These are phyloP conservation scores for Cenchrus fungigraminus DNA, from an alignment of 176 grass and related monocot species.

Conservation along the genomic window DNA sequence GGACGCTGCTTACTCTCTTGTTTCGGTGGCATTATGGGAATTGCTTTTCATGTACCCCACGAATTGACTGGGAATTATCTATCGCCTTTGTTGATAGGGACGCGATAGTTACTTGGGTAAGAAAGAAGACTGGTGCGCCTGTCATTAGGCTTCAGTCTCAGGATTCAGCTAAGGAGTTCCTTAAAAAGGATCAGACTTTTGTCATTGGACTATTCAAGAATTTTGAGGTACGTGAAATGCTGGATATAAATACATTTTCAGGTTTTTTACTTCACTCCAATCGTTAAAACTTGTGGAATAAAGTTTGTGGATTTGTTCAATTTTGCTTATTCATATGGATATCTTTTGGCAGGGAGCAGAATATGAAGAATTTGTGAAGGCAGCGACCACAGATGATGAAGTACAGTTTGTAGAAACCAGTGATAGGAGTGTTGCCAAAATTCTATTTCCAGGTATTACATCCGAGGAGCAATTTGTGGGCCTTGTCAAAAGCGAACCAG, in stretches of 20 bases:
- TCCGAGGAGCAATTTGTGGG: slow-evolving; percentile 72
- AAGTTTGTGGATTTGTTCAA: slow-evolving; percentile 7
- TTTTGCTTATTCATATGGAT: slow-evolving; percentile 7
- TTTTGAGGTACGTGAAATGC: slow-evolving; percentile 63
- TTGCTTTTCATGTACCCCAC: slow-evolving; percentile 3
- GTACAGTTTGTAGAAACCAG: slow-evolving; percentile 89
- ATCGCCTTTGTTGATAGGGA: slow-evolving; percentile 57
- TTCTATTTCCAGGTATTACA: slow-evolving; percentile 73
- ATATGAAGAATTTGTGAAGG: slow-evolving; percentile 79
- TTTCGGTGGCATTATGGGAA: not conserved
- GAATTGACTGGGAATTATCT: slow-evolving; percentile 19
- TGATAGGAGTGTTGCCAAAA: slow-evolving; percentile 67
- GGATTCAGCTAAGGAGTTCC: slow-evolving; percentile 72
- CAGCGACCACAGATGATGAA: slow-evolving; percentile 66
- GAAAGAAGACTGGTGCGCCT: slow-evolving; percentile 86
- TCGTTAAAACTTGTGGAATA: not conserved
- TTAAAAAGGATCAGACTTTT: slow-evolving; percentile 68
- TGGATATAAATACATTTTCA: slow-evolving; percentile 5
- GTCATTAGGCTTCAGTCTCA: slow-evolving; percentile 66
- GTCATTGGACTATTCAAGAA: slow-evolving; percentile 71
- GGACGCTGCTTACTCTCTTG: not conserved
- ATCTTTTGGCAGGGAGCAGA: slow-evolving; percentile 61
- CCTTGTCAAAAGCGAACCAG: slow-evolving; percentile 81
- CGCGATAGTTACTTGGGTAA: slow-evolving; percentile 86
- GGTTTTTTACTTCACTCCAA: not conserved